Conservation (phyloP, 495 filamentous ascomycete species). For the Xylaria nigripes region DNA sequence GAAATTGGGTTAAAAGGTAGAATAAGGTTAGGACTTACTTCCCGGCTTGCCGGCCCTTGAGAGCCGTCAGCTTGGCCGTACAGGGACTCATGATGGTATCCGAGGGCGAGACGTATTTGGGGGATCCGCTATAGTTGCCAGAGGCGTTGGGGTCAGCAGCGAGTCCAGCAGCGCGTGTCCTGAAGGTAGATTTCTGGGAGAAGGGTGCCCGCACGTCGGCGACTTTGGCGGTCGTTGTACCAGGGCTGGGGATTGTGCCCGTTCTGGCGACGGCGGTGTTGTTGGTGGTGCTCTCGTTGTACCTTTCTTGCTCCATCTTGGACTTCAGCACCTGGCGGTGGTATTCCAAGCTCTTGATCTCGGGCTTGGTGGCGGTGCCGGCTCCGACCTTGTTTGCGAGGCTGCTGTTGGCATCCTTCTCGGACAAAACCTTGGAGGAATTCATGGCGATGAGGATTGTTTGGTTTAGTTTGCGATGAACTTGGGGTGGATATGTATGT, state of each 20-base stretch:
- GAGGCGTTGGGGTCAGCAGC: conserved; percentile 14
- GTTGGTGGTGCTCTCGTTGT: conserved; percentile 18
- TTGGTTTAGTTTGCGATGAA: no score
- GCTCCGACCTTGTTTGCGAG: conserved; percentile 24
- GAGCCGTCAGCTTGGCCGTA: conserved; percentile 78
- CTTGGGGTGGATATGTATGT: not conserved
- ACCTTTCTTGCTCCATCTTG: conserved; percentile 64
- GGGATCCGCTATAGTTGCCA: conserved; percentile 34
- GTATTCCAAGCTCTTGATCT: conserved; percentile 63
- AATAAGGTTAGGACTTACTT: conserved; percentile 44
- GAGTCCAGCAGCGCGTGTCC: conserved; percentile 5
- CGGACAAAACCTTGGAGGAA: conserved; percentile 43
- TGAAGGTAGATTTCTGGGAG: conserved; percentile 6
- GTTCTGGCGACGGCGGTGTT: conserved; percentile 3
- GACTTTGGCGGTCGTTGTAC: not conserved
- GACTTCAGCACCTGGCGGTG: conserved; percentile 70
- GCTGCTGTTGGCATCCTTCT: conserved; percentile 51
- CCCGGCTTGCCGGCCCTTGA: conserved; percentile 71
- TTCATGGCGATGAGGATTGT: conserved; percentile 11
- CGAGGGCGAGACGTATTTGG: conserved; percentile 79
- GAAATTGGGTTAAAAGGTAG: not conserved
- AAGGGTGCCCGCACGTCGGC: not conserved
- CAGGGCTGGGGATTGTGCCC: not conserved
- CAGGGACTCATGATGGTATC: conserved; percentile 90
- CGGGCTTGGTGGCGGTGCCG: conserved; percentile 28